These are phyloP conservation scores for Berberis vulgaris DNA, from an alignment of 164 flowering plant genomes.

Conservation along the genomic window DNA sequence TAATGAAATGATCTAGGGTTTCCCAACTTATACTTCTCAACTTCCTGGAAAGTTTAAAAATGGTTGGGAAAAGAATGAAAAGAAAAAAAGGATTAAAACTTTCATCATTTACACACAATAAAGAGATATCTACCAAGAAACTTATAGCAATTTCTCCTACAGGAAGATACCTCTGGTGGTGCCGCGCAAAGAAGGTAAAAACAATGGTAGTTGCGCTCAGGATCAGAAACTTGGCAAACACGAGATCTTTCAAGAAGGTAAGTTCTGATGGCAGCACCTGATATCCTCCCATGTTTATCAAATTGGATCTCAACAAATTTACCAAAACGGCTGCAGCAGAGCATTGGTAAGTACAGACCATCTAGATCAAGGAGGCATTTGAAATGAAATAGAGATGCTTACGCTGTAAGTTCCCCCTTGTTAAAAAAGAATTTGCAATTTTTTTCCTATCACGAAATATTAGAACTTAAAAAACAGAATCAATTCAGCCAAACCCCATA, in stretches of 20 bases:
- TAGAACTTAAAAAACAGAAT: too few relatives aligned
- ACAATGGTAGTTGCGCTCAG: conserved; percentile 87
- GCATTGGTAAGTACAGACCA: background rate
- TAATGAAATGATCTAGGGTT: conserved; percentile 81
- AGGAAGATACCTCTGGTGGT: conserved; percentile 49
- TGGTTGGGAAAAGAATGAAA: background rate
- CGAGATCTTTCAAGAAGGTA: conserved; percentile 89
- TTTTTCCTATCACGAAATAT: too few relatives aligned
- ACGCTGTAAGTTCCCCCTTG: too few relatives aligned
- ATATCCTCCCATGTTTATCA: conserved; percentile 70
- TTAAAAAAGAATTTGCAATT: too few relatives aligned
- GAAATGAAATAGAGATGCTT: too few relatives aligned
- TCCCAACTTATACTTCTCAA: conserved; percentile 71
- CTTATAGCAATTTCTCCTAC: background rate
- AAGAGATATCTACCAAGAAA: background rate
- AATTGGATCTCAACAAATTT: conserved; percentile 90
- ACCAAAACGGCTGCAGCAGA: conserved; percentile 65
- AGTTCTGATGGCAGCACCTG: conserved; percentile 88
- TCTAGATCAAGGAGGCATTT: background rate
- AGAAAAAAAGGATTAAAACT: background rate
- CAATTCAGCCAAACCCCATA: too few relatives aligned
- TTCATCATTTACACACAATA: background rate
- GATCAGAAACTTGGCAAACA: conserved; percentile 87
- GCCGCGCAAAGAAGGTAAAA: conserved; percentile 87
- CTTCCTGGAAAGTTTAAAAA: conserved; percentile 31